Base-by-base conservation (phyloP, 2,329 filamentous ascomycete species). In the Stromatinia cepivora region DNA sequence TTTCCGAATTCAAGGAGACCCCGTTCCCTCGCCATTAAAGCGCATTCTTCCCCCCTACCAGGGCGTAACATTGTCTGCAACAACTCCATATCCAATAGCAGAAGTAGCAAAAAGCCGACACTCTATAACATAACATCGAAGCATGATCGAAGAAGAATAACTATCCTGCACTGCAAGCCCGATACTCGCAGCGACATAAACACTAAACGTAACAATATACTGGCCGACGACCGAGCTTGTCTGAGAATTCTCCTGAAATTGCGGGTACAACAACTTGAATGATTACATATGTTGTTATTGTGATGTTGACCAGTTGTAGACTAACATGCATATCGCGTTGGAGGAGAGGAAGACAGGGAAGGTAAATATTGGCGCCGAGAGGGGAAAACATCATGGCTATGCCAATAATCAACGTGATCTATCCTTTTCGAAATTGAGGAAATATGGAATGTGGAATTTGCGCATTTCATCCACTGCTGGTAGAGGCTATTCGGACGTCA, bases 31-130 rank as follows among this genome's bases (percentile, higher is more conserved):
- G 31, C 31, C 4, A 31, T 31, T 31, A 31, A 31, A 31, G 31
- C 31, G 28, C 48, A 70, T 67, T 66, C 84, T 85, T 1, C 91
- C 91, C 73, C 91, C 82, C 77, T 93, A 89, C 0, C 85, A 83
- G 42, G 84, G 86, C 0, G 88, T 87, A 0, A 87, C 83, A 5
- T 92, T 83, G 73, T 94, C 91, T 0, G 89, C 88, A 10, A 93
- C 85, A 1, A 92, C 86, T 1, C 87, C 90, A 69, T 86, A 89
- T 0, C 4, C 81, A 4, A 92, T 80, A 0, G 88, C 83, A 1
- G 89, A 79, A 0, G 86, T 88, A 2, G 84, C 84, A 70, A 84
- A 86, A 57, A 83, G 87, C 88, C 87, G 0, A 84, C 81, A 11
- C 84, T 85, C 89, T 89, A 86, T 5, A 88, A 74, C 72, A 82